These are phyloP conservation scores for Penicillium antarcticum DNA, from an alignment of 495 filamentous ascomycete species.

Conservation along the genomic window DNA sequence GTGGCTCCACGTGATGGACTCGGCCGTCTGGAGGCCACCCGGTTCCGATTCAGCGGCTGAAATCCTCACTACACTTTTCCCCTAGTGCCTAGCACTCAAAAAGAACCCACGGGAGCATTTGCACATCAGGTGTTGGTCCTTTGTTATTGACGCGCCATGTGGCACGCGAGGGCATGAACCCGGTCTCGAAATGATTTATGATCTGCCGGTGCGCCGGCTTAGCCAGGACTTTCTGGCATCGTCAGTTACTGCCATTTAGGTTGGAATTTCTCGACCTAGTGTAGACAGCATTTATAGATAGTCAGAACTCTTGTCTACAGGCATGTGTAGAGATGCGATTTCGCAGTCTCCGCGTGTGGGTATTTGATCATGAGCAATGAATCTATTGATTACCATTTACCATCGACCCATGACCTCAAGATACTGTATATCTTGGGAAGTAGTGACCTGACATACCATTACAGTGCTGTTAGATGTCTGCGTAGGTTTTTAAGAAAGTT, in stretches of 20 bases:
- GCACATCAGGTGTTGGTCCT: conserved; percentile 21
- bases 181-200: conserved; percentile 26
- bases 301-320: conserved; percentile 4
- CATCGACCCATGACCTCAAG: no score
- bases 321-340: background rate
- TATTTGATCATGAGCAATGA: conserved; percentile 9
- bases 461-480: no score
- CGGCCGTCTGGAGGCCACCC: conserved; percentile 75
- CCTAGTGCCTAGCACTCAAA: conserved; percentile 8
- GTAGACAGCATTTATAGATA: conserved; percentile 9
- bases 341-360: conserved; percentile 2
- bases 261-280: background rate
- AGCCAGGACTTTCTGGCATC: conserved; percentile 5
- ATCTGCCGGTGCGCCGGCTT: conserved; percentile 15
- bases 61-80: conserved; percentile 19
- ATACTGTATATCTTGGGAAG: no score
- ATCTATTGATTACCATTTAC: conserved; percentile 1
- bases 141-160: conserved; percentile 19
- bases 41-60: conserved; percentile 77
- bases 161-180: conserved; percentile 19
- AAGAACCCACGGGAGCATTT: conserved; percentile 21
- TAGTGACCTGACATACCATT: no score
- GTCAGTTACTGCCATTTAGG: background rate
- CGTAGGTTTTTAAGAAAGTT: no score
- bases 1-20: conserved; percentile 91